Conservation (phyloP, 805 yeast species). For the Ogataea minuta region DNA sequence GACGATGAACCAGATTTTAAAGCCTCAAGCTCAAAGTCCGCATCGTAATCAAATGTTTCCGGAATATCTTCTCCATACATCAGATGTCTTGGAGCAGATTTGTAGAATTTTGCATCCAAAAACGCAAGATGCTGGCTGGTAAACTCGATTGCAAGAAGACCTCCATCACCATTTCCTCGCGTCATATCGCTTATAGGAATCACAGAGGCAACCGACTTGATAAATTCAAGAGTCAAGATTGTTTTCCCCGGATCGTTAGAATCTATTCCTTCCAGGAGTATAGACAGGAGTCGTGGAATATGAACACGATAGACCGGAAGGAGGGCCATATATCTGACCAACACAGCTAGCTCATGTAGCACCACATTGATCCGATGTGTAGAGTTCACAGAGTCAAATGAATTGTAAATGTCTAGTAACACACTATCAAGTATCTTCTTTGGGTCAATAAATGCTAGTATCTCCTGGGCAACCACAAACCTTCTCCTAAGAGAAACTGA, state of each 20-base stretch:
- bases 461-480: slow-evolving; percentile 57
- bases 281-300: slow-evolving; percentile 65
- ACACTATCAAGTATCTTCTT: slow-evolving; percentile 49
- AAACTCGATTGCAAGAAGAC: slow-evolving; percentile 47
- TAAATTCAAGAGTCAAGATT: slow-evolving; percentile 59
- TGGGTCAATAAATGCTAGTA: slow-evolving; percentile 65
- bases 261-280: slow-evolving; percentile 80
- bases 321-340: slow-evolving; percentile 64
- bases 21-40: slow-evolving; percentile 50
- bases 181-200: slow-evolving; percentile 69
- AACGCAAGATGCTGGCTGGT: slow-evolving; percentile 62
- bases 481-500: slow-evolving; percentile 51
- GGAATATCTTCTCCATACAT: slow-evolving; percentile 22
- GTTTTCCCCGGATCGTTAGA: slow-evolving; percentile 81
- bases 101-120: slow-evolving; percentile 44
- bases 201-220: slow-evolving; percentile 67
- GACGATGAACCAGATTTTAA: slow-evolving; percentile 70
- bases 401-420: slow-evolving; percentile 72
- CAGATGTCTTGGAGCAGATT: slow-evolving; percentile 26
- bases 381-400: slow-evolving; percentile 62
- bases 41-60: slow-evolving; percentile 40
- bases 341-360: slow-evolving; percentile 59
- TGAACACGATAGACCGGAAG: slow-evolving; percentile 72
- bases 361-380: slow-evolving; percentile 80
- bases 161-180: slow-evolving; percentile 41